Evolutionary conservation across 495 filamentous ascomycete genomes (phyloP), one percentile per base, ranked within the genome.

Genomic region (Paragyromitra xinjiangensis): DNA sequence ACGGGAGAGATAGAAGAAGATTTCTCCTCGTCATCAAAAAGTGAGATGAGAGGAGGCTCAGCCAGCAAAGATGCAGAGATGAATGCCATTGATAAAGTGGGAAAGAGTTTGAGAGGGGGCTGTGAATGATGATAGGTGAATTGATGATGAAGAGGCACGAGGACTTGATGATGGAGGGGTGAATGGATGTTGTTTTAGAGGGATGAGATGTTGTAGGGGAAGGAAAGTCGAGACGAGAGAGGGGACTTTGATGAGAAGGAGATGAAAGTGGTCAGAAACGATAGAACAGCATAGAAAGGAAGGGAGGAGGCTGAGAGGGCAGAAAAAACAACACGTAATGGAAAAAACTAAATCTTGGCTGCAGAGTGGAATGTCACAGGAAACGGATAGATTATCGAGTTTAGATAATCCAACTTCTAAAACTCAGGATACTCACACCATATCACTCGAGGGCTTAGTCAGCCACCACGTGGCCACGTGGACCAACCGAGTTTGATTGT

Each of bases 21-120:
- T 19, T 22, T 26, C n/a, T 39, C 63, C 4, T 22, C 22, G 11
- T 73, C 62, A 45, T 67, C 62, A 8, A 48, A 56, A 16, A 73
- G 62, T 0, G 63, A 73, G 62, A 73, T 73, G 24, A 68, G 51
- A 6, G 63, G 71, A 12, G 63, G 50, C 6, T 73, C 71, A 14
- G 16, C 71, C 1, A 73, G 22, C 1, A 73, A 51, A 26, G 48
- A 24, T 1, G 51, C n/a, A 14, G 71, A 40, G 9, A 73, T 68
- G 48, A 73, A 73, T 40, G 50, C 37, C 71, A 73, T 67, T 66
- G 24, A 34, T 42, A 8, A n/a, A 34, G 6, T 7, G 4, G 40
- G 22, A 14, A 48, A 16, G 56, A 6, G 19, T 14, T 39, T 16
- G 2, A 26, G 14, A 2, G 2, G 39, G 16, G 29, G 34, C 22